A percentile compares a stretch with the other conserved stretches of the same genome.
phyloP scores from a whole-genome alignment of 2,329 filamentous ascomycete species.

The Myriangium duriaei region DNA sequence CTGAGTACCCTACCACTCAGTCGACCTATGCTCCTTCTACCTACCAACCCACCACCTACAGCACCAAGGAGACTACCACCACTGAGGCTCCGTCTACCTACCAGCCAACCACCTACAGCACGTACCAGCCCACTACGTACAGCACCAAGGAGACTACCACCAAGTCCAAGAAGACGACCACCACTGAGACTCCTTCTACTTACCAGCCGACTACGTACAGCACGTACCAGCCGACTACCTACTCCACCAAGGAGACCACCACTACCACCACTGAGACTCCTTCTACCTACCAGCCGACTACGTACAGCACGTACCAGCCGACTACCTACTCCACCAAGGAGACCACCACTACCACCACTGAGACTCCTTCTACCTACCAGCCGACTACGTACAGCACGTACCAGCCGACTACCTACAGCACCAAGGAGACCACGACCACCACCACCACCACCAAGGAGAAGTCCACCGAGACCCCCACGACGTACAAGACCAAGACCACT shows the following conservation, averaged over 20 bases:
- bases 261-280: slow-evolving; percentile 1
- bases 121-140: neutral
- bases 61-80: neutral
- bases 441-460: neutral
- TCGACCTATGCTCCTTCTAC: neutral
- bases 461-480: neutral
- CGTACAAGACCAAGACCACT: neutral
- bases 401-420: neutral
- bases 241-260: neutral
- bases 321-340: neutral
- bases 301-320: neutral
- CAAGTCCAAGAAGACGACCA: no score
- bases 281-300: neutral
- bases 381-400: neutral
- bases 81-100: neutral
- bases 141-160: neutral
- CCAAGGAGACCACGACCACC: neutral
- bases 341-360: neutral
- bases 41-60: neutral
- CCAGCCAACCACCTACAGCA: neutral
- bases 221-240: neutral
- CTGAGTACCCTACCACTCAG: neutral
- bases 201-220: neutral
- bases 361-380: neutral
- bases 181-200: neutral